phyloP scores from a whole-genome alignment of 352 stramenopile genomes.

The Phytophthora vignae region DNA sequence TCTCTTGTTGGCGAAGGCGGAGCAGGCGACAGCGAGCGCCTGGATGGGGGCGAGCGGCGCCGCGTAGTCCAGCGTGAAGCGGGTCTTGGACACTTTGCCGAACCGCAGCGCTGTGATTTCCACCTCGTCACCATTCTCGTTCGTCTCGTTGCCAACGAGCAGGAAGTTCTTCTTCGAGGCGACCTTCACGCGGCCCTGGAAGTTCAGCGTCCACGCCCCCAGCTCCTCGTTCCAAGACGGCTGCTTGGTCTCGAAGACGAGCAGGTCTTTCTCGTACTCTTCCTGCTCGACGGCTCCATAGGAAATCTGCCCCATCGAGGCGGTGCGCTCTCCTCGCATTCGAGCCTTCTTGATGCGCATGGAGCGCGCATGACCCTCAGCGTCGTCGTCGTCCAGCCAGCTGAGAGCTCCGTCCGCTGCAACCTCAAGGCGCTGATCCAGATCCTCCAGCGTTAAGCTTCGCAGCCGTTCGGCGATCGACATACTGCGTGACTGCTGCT shows the following conservation, averaged over 20 bases:
- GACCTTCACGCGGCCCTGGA: conserved; percentile 88
- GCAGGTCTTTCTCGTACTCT: conserved; percentile 78
- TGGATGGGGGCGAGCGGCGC: conserved; percentile 78
- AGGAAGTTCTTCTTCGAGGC: conserved; percentile 95
- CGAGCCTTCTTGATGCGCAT: conserved; percentile 53
- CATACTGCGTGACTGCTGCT: conserved; percentile 55
- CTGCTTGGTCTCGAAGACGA: conserved; percentile 86
- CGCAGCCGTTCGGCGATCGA: conserved; percentile 65
- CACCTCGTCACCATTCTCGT: conserved; percentile 60
- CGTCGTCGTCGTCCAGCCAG: conserved; percentile 68
- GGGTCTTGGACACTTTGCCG: conserved; percentile 83
- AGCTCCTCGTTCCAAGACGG: conserved; percentile 87
- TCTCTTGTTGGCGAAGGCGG: conserved; percentile 88
- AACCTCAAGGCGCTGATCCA: conserved; percentile 57
- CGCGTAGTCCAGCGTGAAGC: conserved; percentile 85
- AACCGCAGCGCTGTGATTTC: conserved; percentile 74
- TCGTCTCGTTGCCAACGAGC: conserved; percentile 64
- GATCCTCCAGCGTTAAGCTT: conserved; percentile 64
- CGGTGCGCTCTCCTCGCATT: conserved; percentile 36
- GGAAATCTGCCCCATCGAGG: conserved; percentile 35
- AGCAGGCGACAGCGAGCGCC: conserved; percentile 83
- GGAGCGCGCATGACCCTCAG: conserved; percentile 36
- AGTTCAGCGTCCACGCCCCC: conserved; percentile 90
- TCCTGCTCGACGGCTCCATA: conserved; percentile 80
- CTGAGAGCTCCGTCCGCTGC: conserved; percentile 27